Evolutionary conservation across 805 yeast species (phyloP).

Genomic region (Metschnikowia continentalis): DNA sequence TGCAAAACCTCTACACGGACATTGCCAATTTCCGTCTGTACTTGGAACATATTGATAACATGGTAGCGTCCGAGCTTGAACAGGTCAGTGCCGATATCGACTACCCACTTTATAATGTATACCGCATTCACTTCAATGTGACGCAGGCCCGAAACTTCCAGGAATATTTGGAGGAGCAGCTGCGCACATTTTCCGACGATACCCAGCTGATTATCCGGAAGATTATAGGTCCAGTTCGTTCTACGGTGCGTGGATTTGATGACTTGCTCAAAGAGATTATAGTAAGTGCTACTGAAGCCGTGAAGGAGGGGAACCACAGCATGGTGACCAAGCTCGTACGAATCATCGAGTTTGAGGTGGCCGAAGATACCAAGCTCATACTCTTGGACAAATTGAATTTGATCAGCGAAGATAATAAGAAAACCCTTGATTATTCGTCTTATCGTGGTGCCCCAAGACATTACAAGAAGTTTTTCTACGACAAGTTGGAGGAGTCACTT

Average conservation of each 20-base stretch:
- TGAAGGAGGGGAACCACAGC: slow-evolving; percentile 63
- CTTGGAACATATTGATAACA: slow-evolving; percentile 44
- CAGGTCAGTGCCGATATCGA: slow-evolving; percentile 29
- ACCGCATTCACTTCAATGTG: slow-evolving; percentile 65
- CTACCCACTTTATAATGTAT: slow-evolving; percentile 51
- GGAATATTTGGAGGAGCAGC: slow-evolving; percentile 64
- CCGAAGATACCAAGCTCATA: slow-evolving; percentile 59
- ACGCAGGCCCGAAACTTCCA: slow-evolving; percentile 71
- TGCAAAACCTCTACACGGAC: slow-evolving; percentile 58
- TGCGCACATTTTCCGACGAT: slow-evolving; percentile 52
- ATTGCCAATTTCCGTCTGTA: slow-evolving; percentile 54
- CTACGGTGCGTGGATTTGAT: slow-evolving; percentile 56
- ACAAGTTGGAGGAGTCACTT: slow-evolving; percentile 56
- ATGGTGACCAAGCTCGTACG: slow-evolving; percentile 70
- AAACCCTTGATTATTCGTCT: slow-evolving; percentile 25
- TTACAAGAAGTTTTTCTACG: slow-evolving; percentile 58
- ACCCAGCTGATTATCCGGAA: slow-evolving; percentile 60
- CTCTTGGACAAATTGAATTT: slow-evolving; percentile 31
- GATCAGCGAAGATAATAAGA: slow-evolving; percentile 14
- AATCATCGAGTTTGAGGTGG: slow-evolving; percentile 74
- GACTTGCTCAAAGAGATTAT: slow-evolving; percentile 60
- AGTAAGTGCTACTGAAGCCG: slow-evolving; percentile 64
- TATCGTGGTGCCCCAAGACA: slow-evolving; percentile 45
- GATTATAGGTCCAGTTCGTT: slow-evolving; percentile 45
- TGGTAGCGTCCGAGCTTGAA: slow-evolving; percentile 46